Conservation (phyloP, 768 basidiomycete genomes). For the Filobasidium floriforme region DNA sequence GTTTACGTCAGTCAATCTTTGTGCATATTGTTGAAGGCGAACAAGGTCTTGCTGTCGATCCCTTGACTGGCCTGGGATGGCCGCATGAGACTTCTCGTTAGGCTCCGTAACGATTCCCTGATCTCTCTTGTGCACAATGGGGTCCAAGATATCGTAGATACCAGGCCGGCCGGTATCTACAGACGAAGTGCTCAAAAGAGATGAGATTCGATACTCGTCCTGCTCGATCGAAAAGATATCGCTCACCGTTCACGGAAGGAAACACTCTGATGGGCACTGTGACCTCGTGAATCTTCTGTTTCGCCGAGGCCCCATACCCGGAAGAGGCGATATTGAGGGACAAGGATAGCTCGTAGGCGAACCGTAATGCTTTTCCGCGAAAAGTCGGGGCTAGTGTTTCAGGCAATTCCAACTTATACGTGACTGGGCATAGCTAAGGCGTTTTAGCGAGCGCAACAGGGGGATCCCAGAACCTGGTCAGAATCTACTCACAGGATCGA, state of each 20-base stretch:
- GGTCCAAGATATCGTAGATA: constrained; percentile 79
- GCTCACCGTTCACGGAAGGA: constrained; percentile 71
- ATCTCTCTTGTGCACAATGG: constrained; percentile 51
- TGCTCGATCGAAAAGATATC: neutral
- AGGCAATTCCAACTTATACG: constrained; percentile 69
- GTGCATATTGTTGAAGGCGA: too few species aligned
- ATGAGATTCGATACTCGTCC: too few species aligned
- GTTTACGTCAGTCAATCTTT: too few species aligned
- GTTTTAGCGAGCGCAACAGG: constrained; percentile 3
- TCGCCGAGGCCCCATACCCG: constrained; percentile 33
- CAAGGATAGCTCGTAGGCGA: constrained; percentile 83
- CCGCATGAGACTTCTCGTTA: neutral
- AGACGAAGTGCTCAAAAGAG: neutral
- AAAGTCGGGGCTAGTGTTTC: constrained; percentile 81
- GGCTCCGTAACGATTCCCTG: constrained; percentile 30
- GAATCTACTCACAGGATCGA: constrained; percentile 60
- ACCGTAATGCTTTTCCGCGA: constrained; percentile 69
- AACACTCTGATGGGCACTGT: constrained; percentile 85
- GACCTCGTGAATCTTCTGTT: constrained; percentile 54
- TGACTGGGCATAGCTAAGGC: constrained; percentile 52
- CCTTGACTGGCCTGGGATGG: too few species aligned
- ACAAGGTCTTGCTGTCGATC: too few species aligned
- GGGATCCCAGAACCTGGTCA: neutral
- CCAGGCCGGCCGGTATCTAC: constrained; percentile 53
- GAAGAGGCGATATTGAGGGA: constrained; percentile 55